Conservation (phyloP, 106 monocot species). For the Phalaenopsis aphrodite region DNA sequence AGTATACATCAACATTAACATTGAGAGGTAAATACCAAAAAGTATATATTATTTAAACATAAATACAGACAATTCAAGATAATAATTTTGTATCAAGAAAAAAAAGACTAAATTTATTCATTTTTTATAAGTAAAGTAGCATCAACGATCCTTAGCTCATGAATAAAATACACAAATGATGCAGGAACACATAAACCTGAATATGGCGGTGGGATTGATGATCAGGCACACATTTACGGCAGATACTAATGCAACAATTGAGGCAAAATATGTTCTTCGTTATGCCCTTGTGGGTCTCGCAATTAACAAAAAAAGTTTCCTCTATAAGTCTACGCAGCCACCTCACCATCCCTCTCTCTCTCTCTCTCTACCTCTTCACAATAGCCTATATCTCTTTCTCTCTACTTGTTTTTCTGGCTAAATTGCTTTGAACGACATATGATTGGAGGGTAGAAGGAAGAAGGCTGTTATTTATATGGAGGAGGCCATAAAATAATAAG, state of each 20-base stretch:
- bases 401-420: not conserved
- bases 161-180: not conserved
- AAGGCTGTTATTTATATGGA: too few species aligned
- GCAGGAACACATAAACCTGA: conserved; percentile 22
- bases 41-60: too few species aligned
- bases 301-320: conserved; percentile 47
- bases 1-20: too few species aligned
- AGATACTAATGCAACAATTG: conserved; percentile 45
- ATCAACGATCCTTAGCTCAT: not conserved
- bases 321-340: conserved; percentile 47
- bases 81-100: too few species aligned
- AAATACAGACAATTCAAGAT: too few species aligned
- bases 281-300: conserved; percentile 29
- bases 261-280: conserved; percentile 79
- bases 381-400: conserved; percentile 8
- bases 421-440: not conserved
- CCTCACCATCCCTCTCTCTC: conserved; percentile 19
- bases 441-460: not conserved
- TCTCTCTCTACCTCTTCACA: not conserved
- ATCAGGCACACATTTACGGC: conserved; percentile 43
- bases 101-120: too few species aligned
- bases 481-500: too few species aligned
- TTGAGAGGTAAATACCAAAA: too few species aligned
- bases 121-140: too few species aligned
- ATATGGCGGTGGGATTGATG: conserved; percentile 51